Evolutionary conservation across 257 asterid genomes (phyloP), one percentile per base, ranked within the genome.

Genomic region (Lavandula angustifolia): DNA sequence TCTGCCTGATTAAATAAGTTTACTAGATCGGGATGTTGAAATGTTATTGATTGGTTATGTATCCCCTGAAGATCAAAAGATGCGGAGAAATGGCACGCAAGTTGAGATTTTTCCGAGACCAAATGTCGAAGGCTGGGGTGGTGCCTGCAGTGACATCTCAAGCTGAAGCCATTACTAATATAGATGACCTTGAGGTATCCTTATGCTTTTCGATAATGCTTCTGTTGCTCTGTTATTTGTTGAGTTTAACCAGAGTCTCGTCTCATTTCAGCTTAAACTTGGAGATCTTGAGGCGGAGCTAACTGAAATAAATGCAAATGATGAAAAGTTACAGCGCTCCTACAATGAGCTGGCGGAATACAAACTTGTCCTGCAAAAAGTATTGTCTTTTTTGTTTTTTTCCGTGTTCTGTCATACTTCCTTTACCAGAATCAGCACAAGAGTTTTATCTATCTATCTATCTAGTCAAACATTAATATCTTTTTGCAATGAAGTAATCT

Each of bases 61-160:
- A 31, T 50, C 58, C 50, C 43, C 29, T 74, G 73, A 67, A 94
- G 99, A 84, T 94, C 68, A 90, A 88, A 88, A 80, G 95, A 81
- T 86, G 91, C 53, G 98, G 96, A 74, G 99, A 94, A 83, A 88
- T 94, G 99, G 98, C 97, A 60, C 98, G 98, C 35, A 88, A 94
- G 65, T 73, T 94, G 69, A 87, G 98, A 55, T 85, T 90, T 75
- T 88, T 94, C 54, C 88, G 81, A 60, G 97, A 91, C 46, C 99
- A 94, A 79, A 94, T 94, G 86, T 72, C 77, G 12, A 94, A 82
- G 73, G 95, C 96, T 31, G 99, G 95, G n/a, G 54, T 88, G 79
- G 68, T 79, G 22, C 80, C 91, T 75, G 78, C 89, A 52, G 66
- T 64, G 47, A 54, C 58, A 46, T 75, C 88, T 57, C 67, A 6